Evolutionary conservation across 495 filamentous ascomycete species (phyloP), one percentile per base, ranked within the genome.

Genomic region (Bombardia bombarda): DNA sequence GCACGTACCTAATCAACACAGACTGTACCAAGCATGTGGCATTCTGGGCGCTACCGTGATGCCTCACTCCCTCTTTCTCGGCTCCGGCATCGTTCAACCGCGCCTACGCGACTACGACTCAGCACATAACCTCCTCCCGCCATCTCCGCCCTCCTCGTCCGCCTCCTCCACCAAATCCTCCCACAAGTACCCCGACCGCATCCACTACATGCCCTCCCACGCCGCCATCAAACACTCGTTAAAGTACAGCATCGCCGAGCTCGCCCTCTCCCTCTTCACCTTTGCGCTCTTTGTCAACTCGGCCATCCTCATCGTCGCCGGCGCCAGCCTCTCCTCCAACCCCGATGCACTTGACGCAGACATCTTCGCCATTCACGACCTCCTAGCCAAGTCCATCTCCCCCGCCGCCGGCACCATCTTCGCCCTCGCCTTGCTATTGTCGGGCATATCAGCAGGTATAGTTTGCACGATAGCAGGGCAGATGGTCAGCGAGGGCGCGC

Each of bases 241-340:
- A 52, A 82, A 80, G 40, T 90, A 90, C 62, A 86, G 84, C 7
- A 84, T 90, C 50, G 69, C 78, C 9, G 84, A 88, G 53, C 70
- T 93, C 21, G 58, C 77, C 25, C 48, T 90, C 24, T 86, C 84
- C 0, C 80, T 95, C n/a, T 86, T 90, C 55, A 86, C 86, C 14
- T 92, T 93, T 55, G 89, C 89, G 6, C 77, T 94, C n/a, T 95
- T 95, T 50, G 87, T 95, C 53, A 95, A 95, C 66, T 84, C 79
- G 45, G 75, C 89, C 42, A 95, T 95, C 54, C 78, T 95, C 35
- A 92, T 95, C 57, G 84, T 89, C 16, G 84, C 88, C 2, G 89
- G 87, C 25, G 82, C 87, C 4, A 80, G 83, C 1, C 78, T 95
- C 1, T 87, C 79, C 51, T 68, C 76, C 7, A 74, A 70, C 16